Percentiles rank a stretch among this genome's conserved stretches.
These are phyloP conservation scores for Cladochytrium replicatum DNA, from an alignment of 192 early-diverging fungal species.

Conservation along the genomic window DNA sequence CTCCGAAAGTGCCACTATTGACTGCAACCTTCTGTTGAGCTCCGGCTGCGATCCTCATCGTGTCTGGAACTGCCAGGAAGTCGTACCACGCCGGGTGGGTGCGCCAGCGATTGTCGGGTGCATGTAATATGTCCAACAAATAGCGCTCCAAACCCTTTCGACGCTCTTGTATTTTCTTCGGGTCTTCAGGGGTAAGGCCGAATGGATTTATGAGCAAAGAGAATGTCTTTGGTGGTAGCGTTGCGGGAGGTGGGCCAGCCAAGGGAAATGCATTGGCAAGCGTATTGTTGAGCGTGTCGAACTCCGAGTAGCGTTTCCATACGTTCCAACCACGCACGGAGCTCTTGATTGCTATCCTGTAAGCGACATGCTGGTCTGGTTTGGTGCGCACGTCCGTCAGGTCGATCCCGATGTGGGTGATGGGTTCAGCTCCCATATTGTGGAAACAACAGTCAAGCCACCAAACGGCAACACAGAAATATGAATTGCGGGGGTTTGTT, in stretches of 20 bases:
- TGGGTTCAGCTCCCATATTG: no score
- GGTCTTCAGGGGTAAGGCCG: conserved; percentile 43
- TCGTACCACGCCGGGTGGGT: conserved; percentile 57
- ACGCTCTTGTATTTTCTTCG: conserved; percentile 59
- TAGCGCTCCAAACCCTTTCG: conserved; percentile 68
- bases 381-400: no score
- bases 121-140: conserved; percentile 58
- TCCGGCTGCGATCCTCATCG: conserved; percentile 18
- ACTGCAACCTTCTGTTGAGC: conserved; percentile 14
- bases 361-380: no score
- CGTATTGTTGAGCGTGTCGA: conserved; percentile 57
- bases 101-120: conserved; percentile 69
- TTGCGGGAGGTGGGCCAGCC: conserved; percentile 43
- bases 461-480: no score
- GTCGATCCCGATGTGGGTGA: no score
- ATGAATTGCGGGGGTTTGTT: no score
- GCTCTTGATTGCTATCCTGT: no score
- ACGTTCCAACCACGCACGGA: no score
- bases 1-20: conserved; percentile 16
- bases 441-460: no score
- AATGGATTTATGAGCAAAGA: no score
- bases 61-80: conserved; percentile 61
- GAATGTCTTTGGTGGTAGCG: conserved; percentile 65
- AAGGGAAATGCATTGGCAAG: conserved; percentile 57
- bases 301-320: conserved; percentile 78